Evolutionary conservation across 2,329 filamentous ascomycete species (phyloP).

Genomic region (Bipolaris cookei): DNA sequence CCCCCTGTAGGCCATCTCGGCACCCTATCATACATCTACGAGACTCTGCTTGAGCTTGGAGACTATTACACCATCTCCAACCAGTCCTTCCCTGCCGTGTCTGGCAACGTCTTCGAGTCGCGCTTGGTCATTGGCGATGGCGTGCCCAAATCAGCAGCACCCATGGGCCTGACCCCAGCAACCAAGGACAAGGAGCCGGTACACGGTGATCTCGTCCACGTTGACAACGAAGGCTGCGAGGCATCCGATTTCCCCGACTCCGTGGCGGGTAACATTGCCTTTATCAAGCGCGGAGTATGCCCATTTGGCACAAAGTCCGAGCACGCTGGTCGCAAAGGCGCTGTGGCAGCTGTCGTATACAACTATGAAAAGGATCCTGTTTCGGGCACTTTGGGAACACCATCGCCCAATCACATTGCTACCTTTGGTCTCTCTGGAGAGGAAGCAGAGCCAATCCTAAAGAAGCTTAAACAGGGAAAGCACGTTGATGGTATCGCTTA

Average conservation of each 20-base stretch:
- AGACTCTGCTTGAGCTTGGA: constrained; percentile 45
- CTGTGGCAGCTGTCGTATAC: constrained; percentile 75
- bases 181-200: constrained; percentile 49
- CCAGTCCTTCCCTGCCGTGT: constrained; percentile 47
- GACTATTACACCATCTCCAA: constrained; percentile 51
- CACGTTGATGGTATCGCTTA: constrained; percentile 52
- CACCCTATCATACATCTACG: constrained; percentile 49
- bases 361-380: constrained; percentile 70
- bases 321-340: constrained; percentile 72
- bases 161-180: constrained; percentile 47
- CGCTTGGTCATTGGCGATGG: constrained; percentile 44
- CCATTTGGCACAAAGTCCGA: constrained; percentile 75
- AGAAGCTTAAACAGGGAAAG: constrained; percentile 60
- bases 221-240: constrained; percentile 45
- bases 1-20: constrained; percentile 38
- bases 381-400: constrained; percentile 71
- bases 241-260: constrained; percentile 65
- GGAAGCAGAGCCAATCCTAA: constrained; percentile 62
- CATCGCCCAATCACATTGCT: constrained; percentile 64
- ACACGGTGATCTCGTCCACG: constrained; percentile 42
- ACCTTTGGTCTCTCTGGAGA: constrained; percentile 72
- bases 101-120: constrained; percentile 47
- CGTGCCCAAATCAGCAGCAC: constrained; percentile 43
- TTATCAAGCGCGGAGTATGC: constrained; percentile 75
- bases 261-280: constrained; percentile 69